Evolutionary conservation across 306 rosid genomes (phyloP).

Genomic region (Inga oerstediana): DNA sequence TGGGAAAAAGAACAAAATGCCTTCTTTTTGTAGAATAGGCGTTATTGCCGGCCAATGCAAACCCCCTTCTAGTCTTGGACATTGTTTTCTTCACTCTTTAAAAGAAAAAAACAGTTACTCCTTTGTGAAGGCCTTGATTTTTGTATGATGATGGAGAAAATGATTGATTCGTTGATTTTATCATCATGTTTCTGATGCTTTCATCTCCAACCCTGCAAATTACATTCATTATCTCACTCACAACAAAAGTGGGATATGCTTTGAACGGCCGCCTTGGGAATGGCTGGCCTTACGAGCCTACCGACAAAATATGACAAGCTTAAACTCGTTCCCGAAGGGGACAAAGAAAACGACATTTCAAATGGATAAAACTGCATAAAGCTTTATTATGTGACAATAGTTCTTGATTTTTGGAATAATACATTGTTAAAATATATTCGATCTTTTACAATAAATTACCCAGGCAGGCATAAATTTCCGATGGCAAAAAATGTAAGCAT

Average conservation of each 20-base stretch:
- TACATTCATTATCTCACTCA: background rate
- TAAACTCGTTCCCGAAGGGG: too few species aligned
- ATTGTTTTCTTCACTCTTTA: background rate
- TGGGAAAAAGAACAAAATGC: conserved; percentile 25
- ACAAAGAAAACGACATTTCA: too few species aligned
- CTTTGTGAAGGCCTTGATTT: too few species aligned
- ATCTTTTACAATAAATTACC: too few species aligned
- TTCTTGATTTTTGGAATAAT: background rate
- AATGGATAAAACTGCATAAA: too few species aligned
- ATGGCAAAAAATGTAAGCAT: too few species aligned
- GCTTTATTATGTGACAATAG: background rate
- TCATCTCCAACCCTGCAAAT: background rate
- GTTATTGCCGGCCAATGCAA: conserved; percentile 44
- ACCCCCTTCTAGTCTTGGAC: background rate
- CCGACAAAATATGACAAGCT: too few species aligned
- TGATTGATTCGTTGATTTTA: background rate
- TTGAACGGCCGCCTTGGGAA: background rate
- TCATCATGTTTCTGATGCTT: background rate
- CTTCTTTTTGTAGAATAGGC: conserved; percentile 14
- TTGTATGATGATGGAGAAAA: background rate
- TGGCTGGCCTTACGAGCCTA: too few species aligned
- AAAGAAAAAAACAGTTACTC: too few species aligned
- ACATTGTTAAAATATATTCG: too few species aligned
- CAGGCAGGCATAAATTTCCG: too few species aligned
- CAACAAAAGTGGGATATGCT: background rate